phyloP scores from a whole-genome alignment of 202 grass and related monocot species.

The Cymbopogon flexuosus region DNA sequence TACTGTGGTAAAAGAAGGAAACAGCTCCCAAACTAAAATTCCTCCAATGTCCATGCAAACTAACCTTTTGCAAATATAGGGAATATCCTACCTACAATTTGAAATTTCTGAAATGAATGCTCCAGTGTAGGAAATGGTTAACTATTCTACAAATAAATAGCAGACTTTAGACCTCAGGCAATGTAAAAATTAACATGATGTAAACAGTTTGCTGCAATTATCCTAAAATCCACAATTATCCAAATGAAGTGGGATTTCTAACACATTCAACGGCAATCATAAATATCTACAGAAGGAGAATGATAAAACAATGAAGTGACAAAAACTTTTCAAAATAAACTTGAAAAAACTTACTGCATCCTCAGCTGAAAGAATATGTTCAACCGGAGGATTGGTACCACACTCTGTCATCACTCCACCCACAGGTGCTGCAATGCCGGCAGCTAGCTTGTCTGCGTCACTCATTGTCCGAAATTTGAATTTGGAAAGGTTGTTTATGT shows the following conservation, averaged over 20 bases:
- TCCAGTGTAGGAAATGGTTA: not conserved
- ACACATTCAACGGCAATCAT: not conserved
- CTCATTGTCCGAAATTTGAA: constrained; percentile 59
- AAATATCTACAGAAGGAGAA: not conserved
- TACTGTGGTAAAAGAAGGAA: not conserved
- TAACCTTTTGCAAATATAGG: not conserved
- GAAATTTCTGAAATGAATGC: not conserved
- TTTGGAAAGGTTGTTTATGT: constrained; percentile 65
- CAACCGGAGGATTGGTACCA: constrained; percentile 60
- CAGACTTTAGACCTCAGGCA: not conserved
- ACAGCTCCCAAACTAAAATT: not conserved
- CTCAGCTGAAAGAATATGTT: constrained; percentile 69
- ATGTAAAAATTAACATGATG: not conserved
- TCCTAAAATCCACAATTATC: not conserved
- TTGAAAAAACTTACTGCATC: constrained; percentile 57
- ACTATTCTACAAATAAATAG: not conserved
- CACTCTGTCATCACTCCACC: constrained; percentile 76
- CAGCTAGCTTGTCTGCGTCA: constrained; percentile 59
- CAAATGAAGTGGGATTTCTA: not conserved
- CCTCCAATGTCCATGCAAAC: not conserved
- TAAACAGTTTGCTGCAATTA: not conserved
- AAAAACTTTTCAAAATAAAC: not conserved
- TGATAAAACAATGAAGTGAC: not conserved
- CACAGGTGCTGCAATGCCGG: constrained; percentile 54
- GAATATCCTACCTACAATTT: not conserved